Evolutionary conservation across 2,329 filamentous ascomycete genomes (phyloP), one percentile per base, ranked within the genome.

Genomic region (Penicillium sp.): DNA sequence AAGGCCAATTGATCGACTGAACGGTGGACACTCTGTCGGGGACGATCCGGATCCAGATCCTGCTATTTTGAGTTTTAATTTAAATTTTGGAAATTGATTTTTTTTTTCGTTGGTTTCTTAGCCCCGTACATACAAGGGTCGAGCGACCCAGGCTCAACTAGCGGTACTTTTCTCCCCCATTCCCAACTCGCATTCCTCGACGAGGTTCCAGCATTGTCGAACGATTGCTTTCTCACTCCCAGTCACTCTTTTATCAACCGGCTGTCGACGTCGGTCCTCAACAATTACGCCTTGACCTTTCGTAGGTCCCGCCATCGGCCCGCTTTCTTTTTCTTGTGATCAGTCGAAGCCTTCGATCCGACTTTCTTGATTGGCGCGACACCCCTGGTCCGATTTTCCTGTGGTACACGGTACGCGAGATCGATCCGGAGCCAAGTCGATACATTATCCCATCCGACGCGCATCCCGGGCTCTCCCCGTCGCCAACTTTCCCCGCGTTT

Each of bases 1-100:
- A 38, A 38, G 16, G 22, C 46, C 40, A 47, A 38, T 33, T 30
- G 54, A 60, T 56, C 56, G 50, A 48, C 49, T 49, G 56, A 54
- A 51, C 35, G 51, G 57, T 56, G 52, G 56, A 48, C 57, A 53
- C 50, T 38, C 9, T 35, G 46, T 44, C 44, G 44, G 50, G 48
- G 60, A 52, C 56, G 58, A 62, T 60, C 58, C 50, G 54, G 51
- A 55, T 55, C 53, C 53, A 54, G 55, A 57, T 61, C 59, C 45
- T 36, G 52, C 50, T 45, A 44, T 53, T 46, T 46, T 44, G 42
- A 47, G 45, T 48, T 47, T 45, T 45, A 42, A 24, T 24, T 50
- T 27, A 18, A 36, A 25, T 46, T 53, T 40, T 40, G 9, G 9
- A 27, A 27, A 9, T 41, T 16, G 2, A 13, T 46, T 39, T 50